These are phyloP conservation scores for Apodospora peruviana DNA, from an alignment of 495 filamentous ascomycete genomes.

Conservation along the genomic window DNA sequence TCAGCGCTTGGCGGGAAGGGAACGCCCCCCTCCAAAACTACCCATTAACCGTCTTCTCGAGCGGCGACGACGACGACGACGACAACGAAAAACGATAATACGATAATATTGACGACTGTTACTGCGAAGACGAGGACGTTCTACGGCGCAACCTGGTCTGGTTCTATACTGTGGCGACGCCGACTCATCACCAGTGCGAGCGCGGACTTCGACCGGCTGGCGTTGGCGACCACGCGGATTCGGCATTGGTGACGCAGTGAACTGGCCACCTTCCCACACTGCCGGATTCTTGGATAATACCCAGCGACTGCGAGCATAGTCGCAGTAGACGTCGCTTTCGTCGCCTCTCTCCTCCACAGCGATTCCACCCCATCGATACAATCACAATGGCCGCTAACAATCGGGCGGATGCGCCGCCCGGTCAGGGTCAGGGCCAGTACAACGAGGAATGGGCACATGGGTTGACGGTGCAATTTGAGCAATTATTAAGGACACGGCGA, in stretches of 20 bases:
- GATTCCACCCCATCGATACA: neutral
- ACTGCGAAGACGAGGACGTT: neutral
- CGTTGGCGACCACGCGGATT: slow-evolving; percentile 8
- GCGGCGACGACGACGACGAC: neutral
- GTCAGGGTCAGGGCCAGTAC: slow-evolving; percentile 31
- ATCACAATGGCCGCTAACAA: slow-evolving; percentile 17
- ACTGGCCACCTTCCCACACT: neutral
- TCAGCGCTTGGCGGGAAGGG: slow-evolving; percentile 1
- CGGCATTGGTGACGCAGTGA: slow-evolving; percentile 3
- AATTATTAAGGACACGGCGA: slow-evolving; percentile 68
- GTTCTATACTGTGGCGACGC: slow-evolving; percentile 3
- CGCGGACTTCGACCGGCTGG: slow-evolving; percentile 8
- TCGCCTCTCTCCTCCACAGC: slow-evolving; percentile 4
- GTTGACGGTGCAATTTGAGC: slow-evolving; percentile 61
- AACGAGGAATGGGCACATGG: slow-evolving; percentile 51
- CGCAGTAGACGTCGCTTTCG: slow-evolving; percentile 2
- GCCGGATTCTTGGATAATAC: neutral
- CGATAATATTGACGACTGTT: neutral
- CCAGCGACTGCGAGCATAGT: slow-evolving; percentile 3
- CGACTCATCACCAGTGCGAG: neutral
- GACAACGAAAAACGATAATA: neutral
- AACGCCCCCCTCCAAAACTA: neutral
- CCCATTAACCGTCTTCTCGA: neutral
- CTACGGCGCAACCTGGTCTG: neutral
- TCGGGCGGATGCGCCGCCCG: slow-evolving; percentile 15